Conservation (phyloP, 108 stramenopile species). For the Cylindrotheca fusiformis region DNA sequence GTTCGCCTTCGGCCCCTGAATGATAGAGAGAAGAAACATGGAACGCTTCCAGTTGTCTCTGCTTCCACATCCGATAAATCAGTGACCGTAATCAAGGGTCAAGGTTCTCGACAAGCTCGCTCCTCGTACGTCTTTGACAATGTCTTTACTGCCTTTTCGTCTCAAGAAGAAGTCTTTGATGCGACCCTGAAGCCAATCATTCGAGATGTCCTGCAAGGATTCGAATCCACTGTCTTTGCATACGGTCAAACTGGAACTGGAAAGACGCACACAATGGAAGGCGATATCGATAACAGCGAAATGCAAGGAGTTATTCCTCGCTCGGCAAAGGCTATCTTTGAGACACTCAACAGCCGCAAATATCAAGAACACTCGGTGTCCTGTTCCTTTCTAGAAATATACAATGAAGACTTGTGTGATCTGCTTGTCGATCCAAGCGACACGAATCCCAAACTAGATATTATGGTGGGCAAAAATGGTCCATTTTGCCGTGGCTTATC, state of each 20-base stretch:
- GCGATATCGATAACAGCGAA: constrained; percentile 44
- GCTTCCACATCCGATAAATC: constrained; percentile 64
- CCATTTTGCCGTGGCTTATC: constrained; percentile 76
- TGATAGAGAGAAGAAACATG: constrained; percentile 55
- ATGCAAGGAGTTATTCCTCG: constrained; percentile 70
- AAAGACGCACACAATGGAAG: constrained; percentile 84
- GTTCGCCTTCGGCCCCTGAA: constrained; percentile 81
- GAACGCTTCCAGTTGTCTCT: constrained; percentile 64
- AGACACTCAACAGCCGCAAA: constrained; percentile 47
- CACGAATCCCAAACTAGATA: constrained; percentile 52
- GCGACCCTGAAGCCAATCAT: constrained; percentile 78
- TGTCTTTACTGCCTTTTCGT: constrained; percentile 75
- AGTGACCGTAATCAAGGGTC: constrained; percentile 78
- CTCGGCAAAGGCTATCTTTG: constrained; percentile 65
- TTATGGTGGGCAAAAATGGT: constrained; percentile 78
- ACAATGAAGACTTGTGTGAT: constrained; percentile 92
- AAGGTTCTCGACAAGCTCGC: constrained; percentile 53
- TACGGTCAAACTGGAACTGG: constrained; percentile 52
- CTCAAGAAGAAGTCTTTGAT: constrained; percentile 78
- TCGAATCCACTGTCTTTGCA: constrained; percentile 60
- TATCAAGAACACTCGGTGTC: constrained; percentile 53
- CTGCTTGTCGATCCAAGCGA: constrained; percentile 54
- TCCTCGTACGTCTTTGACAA: constrained; percentile 64
- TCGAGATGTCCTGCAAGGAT: constrained; percentile 72
- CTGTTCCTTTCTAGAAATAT: constrained; percentile 90